Percentiles rank a stretch among this genome's conserved stretches.
phyloP scores from a whole-genome alignment of 2,329 filamentous ascomycete genomes.

The Monilinia aucupariae region DNA sequence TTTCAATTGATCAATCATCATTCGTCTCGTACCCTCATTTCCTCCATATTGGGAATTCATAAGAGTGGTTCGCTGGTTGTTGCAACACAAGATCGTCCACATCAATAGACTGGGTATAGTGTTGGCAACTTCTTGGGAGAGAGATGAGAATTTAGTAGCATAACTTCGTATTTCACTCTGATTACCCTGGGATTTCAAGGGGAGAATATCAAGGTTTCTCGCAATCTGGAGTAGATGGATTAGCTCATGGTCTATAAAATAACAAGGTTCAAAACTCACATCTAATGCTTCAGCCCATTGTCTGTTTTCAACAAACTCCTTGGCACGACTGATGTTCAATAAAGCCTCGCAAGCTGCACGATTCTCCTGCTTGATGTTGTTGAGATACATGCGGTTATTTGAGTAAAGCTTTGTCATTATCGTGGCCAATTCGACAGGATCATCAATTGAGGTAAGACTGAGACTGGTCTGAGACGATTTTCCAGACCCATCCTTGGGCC shows the following conservation, averaged over 20 bases:
- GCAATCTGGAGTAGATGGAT: slow-evolving; percentile 56
- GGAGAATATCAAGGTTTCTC: slow-evolving; percentile 69
- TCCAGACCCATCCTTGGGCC: slow-evolving; percentile 19
- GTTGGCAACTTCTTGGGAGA: slow-evolving; percentile 75
- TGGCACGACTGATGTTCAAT: slow-evolving; percentile 55
- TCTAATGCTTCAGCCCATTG: slow-evolving; percentile 59
- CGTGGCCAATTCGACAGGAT: slow-evolving; percentile 56
- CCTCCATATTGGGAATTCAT: slow-evolving; percentile 67
- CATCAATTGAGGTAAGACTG: slow-evolving; percentile 62
- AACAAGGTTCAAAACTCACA: slow-evolving; percentile 44
- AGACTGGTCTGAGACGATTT: slow-evolving; percentile 39
- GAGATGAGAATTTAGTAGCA: slow-evolving; percentile 72
- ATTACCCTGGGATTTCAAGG: slow-evolving; percentile 68
- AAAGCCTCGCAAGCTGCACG: slow-evolving; percentile 55
- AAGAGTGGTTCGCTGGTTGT: slow-evolving; percentile 68
- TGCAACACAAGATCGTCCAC: slow-evolving; percentile 88
- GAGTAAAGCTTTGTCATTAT: slow-evolving; percentile 60
- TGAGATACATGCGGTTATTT: slow-evolving; percentile 53
- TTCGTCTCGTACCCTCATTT: slow-evolving; percentile 57
- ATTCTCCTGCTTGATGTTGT: slow-evolving; percentile 53
- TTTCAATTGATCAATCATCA: slow-evolving; percentile 65
- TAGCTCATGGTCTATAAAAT: slow-evolving; percentile 21
- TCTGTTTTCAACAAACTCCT: slow-evolving; percentile 51
- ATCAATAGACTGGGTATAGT: slow-evolving; percentile 88
- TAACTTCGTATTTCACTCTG: slow-evolving; percentile 72